Percentiles rank a stretch among this genome's conserved stretches.
Evolutionary conservation across 352 stramenopile genomes (phyloP).

Genomic region (Phytophthora nicotianae): DNA sequence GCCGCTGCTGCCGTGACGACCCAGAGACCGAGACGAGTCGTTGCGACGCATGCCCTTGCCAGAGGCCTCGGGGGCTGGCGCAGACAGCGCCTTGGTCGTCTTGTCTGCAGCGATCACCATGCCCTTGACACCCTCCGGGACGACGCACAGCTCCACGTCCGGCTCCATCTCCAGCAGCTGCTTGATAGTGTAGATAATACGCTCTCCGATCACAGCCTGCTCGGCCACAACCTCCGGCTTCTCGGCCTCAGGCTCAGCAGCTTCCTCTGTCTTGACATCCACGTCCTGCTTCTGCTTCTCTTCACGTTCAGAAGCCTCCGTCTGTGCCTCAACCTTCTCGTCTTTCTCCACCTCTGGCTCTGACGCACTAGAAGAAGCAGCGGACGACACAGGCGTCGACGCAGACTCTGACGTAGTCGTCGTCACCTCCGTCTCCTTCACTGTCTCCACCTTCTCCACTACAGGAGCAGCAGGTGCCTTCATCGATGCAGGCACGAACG

Average conservation of each 20-base stretch:
- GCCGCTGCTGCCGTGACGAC: slow-evolving; percentile 48
- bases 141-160: slow-evolving; percentile 45
- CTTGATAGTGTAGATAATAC: slow-evolving; percentile 81
- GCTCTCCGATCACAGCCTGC: slow-evolving; percentile 49
- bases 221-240: slow-evolving; percentile 41
- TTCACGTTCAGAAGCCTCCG: slow-evolving; percentile 15
- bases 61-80: slow-evolving; percentile 24
- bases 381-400: slow-evolving; percentile 36
- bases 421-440: slow-evolving; percentile 18
- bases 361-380: slow-evolving; percentile 32
- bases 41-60: slow-evolving; percentile 39
- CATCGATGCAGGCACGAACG: slow-evolving; percentile 36
- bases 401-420: slow-evolving; percentile 5
- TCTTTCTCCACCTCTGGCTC: slow-evolving; percentile 46
- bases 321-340: slow-evolving; percentile 10
- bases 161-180: slow-evolving; percentile 78
- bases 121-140: slow-evolving; percentile 58
- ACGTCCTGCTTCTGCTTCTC: slow-evolving; percentile 36
- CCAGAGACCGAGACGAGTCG: slow-evolving; percentile 52
- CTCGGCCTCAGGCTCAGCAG: slow-evolving; percentile 14
- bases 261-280: slow-evolving; percentile 14
- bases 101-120: slow-evolving; percentile 55
- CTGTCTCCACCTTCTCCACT: slow-evolving; percentile 25
- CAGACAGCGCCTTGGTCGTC: slow-evolving; percentile 51
- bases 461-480: slow-evolving; percentile 14